A percentile compares a stretch with the other conserved stretches of the same genome.
phyloP scores from a whole-genome alignment of 352 stramenopile species.

The Globisporangium viniferum region DNA sequence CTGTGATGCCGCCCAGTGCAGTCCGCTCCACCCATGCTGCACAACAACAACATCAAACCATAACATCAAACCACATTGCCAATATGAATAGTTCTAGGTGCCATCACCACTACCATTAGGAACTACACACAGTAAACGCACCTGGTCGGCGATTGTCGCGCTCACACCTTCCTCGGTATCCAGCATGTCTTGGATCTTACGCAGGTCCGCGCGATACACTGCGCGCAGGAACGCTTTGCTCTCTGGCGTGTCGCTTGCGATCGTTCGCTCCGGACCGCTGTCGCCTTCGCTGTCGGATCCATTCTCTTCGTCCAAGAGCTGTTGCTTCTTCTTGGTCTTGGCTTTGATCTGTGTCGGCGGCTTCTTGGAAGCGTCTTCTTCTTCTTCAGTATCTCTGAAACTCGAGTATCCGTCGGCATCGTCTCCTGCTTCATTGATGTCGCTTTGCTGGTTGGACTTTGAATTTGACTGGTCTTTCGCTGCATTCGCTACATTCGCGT shows the following conservation, averaged over 20 bases:
- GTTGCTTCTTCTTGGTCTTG: slow-evolving; percentile 1
- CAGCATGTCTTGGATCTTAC: slow-evolving; percentile 52
- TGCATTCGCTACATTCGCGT: neutral
- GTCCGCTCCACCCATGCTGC: slow-evolving; percentile 72
- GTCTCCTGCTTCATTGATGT: slow-evolving; percentile 13
- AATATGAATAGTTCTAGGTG: neutral
- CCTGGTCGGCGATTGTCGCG: slow-evolving; percentile 58
- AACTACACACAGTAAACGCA: slow-evolving; percentile 17
- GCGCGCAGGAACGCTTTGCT: slow-evolving; percentile 63
- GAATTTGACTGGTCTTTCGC: neutral
- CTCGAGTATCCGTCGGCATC: slow-evolving; percentile 57
- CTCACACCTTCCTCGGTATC: slow-evolving; percentile 33
- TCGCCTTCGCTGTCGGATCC: slow-evolving; percentile 19
- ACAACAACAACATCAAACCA: neutral
- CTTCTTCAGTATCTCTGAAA: slow-evolving; percentile 44
- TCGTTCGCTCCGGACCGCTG: slow-evolving; percentile 32
- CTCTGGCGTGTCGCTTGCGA: slow-evolving; percentile 40
- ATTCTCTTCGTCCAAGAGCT: slow-evolving; percentile 12
- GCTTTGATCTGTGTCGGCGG: neutral
- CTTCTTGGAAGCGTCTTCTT: neutral
- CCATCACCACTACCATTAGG: neutral
- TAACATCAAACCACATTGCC: neutral
- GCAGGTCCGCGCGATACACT: slow-evolving; percentile 57
- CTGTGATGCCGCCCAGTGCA: slow-evolving; percentile 78
- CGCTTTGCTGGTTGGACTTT: slow-evolving; percentile 6